phyloP scores from a whole-genome alignment of 441 rosid genomes.

The Populus hybrid region DNA sequence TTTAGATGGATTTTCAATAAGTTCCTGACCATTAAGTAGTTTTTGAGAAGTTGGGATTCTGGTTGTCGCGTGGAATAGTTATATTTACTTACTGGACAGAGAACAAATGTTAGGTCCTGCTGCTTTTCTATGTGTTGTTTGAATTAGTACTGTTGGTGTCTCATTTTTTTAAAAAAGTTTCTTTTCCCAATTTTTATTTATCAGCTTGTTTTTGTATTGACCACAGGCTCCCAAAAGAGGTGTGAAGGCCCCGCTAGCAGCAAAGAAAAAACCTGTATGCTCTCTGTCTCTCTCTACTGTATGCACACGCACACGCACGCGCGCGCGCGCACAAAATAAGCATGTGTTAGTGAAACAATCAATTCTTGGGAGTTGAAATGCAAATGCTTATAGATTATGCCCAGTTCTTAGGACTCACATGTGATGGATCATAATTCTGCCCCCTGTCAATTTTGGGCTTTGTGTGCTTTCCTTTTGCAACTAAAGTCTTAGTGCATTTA shows the following conservation, averaged over 20 bases:
- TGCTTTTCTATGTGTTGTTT: no score
- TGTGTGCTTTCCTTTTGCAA: neutral
- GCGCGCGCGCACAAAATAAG: neutral
- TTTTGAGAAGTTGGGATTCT: no score
- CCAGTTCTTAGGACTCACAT: neutral
- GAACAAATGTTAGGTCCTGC: no score
- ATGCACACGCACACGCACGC: neutral
- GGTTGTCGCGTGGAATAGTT: no score
- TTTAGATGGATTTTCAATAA: no score
- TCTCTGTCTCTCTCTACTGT: neutral
- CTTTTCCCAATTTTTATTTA: neutral
- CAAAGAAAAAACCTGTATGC: neutral
- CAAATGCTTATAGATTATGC: neutral
- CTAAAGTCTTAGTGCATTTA: neutral
- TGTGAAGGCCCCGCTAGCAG: neutral
- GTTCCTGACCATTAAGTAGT: no score
- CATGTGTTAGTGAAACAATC: neutral
- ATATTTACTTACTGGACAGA: no score
- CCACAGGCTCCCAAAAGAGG: neutral
- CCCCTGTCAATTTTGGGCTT: neutral
- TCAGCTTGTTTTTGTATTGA: neutral
- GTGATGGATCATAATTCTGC: neutral
- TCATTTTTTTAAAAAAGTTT: no score
- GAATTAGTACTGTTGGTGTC: no score
- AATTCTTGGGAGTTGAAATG: neutral